Evolutionary conservation across 2,329 filamentous ascomycete species (phyloP).

Genomic region (Penicillium frequentans): DNA sequence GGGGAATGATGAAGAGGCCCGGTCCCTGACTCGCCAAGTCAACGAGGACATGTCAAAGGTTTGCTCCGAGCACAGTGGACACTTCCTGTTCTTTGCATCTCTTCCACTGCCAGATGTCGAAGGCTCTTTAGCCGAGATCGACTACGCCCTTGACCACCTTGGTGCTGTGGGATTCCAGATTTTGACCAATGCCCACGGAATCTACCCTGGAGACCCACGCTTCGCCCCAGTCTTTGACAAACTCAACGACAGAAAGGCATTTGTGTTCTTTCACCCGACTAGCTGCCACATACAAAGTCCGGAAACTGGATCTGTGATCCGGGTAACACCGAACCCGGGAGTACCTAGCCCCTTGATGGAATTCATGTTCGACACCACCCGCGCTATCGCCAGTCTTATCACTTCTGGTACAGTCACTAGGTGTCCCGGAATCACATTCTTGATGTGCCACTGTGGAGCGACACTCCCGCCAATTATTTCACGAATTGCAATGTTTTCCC

Average conservation of each 20-base stretch:
- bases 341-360: slow-evolving; percentile 26
- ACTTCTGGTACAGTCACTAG: slow-evolving; percentile 19
- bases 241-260: slow-evolving; percentile 48
- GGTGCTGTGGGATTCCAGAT: slow-evolving; percentile 54
- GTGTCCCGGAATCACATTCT: slow-evolving; percentile 23
- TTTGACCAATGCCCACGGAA: slow-evolving; percentile 54
- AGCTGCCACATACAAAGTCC: slow-evolving; percentile 21
- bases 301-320: slow-evolving; percentile 2
- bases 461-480: slow-evolving; percentile 31
- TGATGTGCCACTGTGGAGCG: slow-evolving; percentile 27
- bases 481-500: slow-evolving; percentile 22
- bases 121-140: slow-evolving; percentile 51
- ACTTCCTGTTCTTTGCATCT: slow-evolving; percentile 56
- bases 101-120: slow-evolving; percentile 54
- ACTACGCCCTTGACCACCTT: slow-evolving; percentile 40
- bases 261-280: slow-evolving; percentile 58
- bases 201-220: slow-evolving; percentile 51
- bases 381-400: slow-evolving; percentile 26
- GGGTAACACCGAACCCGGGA: slow-evolving; percentile 13
- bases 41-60: slow-evolving; percentile 29
- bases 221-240: slow-evolving; percentile 51
- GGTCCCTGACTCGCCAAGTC: slow-evolving; percentile 40
- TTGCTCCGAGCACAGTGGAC: slow-evolving; percentile 26
- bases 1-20: slow-evolving; percentile 37
- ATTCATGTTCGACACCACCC: slow-evolving; percentile 29